Conservation (phyloP, 2,329 filamentous ascomycete species). For the Ophiostoma tasmaniense region DNA sequence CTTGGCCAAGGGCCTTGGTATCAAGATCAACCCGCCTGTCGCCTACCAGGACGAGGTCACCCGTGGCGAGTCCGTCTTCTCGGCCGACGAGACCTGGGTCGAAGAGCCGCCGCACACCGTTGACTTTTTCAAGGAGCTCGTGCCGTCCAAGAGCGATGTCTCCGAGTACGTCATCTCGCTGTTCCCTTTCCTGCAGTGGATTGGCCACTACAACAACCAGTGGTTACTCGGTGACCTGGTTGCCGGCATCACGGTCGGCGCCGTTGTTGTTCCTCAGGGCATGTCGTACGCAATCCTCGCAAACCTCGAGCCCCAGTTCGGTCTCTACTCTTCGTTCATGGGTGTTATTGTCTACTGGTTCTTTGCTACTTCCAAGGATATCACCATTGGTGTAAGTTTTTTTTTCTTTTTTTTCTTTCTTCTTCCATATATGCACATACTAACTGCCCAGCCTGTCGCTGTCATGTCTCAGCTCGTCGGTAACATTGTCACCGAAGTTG, state of each 20-base stretch:
- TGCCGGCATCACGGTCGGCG: slow-evolving; percentile 60
- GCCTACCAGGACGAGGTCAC: slow-evolving; percentile 53
- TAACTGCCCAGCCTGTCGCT: slow-evolving; percentile 56
- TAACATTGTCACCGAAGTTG: slow-evolving; percentile 62
- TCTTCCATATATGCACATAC: slow-evolving; percentile 11
- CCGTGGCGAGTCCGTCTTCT: slow-evolving; percentile 71
- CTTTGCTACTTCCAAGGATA: slow-evolving; percentile 96
- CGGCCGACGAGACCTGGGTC: slow-evolving; percentile 64
- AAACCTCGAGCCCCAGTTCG: slow-evolving; percentile 69
- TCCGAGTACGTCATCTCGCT: slow-evolving; percentile 57
- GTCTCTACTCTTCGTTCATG: slow-evolving; percentile 93
- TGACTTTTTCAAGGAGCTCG: slow-evolving; percentile 61
- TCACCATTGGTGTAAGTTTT: slow-evolving; percentile 76
- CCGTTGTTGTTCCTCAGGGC: slow-evolving; percentile 80
- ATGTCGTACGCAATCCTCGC: slow-evolving; percentile 92
- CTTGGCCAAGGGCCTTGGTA: slow-evolving; percentile 71
- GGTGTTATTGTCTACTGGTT: slow-evolving; percentile 94
- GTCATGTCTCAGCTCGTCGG: slow-evolving; percentile 91
- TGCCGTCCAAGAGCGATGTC: slow-evolving; percentile 50
- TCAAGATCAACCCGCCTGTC: slow-evolving; percentile 67
- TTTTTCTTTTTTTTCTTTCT: slow-evolving; percentile 15
- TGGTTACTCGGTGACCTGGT: slow-evolving; percentile 87
- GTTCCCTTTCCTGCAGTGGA: slow-evolving; percentile 89
- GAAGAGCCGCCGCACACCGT: slow-evolving; percentile 68
- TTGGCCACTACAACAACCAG: slow-evolving; percentile 74